Conservation (phyloP, 768 basidiomycete genomes). For the Leccinum pellstonianum region DNA sequence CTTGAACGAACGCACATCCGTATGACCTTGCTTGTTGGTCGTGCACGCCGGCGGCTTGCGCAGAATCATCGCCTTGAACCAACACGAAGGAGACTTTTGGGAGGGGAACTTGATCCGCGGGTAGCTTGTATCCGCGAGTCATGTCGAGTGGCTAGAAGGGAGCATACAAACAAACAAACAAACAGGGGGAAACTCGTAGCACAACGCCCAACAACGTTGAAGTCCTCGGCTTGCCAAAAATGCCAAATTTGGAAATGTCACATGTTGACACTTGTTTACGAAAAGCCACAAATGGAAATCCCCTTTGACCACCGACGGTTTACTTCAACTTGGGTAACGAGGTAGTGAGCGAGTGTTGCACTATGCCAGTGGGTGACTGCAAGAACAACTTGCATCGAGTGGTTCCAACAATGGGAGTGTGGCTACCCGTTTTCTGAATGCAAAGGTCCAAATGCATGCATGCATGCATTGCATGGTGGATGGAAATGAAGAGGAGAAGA, state of each 20-base stretch:
- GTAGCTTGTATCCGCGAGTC: conserved; percentile 40
- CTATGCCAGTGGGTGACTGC: neutral
- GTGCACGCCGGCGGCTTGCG: conserved; percentile 60
- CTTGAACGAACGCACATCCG: conserved; percentile 58
- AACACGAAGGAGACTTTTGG: conserved; percentile 70
- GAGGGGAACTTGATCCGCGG: conserved; percentile 39
- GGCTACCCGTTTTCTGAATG: neutral
- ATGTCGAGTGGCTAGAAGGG: conserved; percentile 22
- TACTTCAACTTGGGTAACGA: no score
- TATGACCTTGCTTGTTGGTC: conserved; percentile 64
- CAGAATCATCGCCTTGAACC: conserved; percentile 61
- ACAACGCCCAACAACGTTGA: conserved; percentile 14
- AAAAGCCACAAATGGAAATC: conserved; percentile 13
- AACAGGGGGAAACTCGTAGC: conserved; percentile 17
- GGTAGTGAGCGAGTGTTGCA: neutral
- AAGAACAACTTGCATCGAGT: neutral
- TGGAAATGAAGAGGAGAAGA: neutral
- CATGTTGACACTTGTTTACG: conserved; percentile 16
- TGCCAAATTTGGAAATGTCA: conserved; percentile 21
- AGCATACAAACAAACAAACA: conserved; percentile 1
- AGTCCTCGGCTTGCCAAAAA: neutral
- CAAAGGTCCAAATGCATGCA: neutral
- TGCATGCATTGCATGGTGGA: neutral
- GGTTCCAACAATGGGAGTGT: neutral
- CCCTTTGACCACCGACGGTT: neutral